phyloP scores from a whole-genome alignment of 306 rosid genomes.

The Psophocarpus tetragonolobus region DNA sequence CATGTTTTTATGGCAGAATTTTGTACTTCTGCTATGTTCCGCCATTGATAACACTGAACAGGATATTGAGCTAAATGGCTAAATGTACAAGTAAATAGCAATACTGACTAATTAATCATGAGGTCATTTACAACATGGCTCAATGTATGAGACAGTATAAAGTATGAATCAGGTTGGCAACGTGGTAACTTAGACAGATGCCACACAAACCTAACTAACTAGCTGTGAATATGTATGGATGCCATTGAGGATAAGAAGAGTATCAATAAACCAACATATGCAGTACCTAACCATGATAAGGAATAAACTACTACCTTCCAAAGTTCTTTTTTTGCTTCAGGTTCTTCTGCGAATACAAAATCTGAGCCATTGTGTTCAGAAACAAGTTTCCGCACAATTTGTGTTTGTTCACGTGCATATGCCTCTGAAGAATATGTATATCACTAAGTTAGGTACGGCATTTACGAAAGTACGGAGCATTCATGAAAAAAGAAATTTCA shows the following conservation, averaged over 20 bases:
- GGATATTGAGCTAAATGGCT: conserved; percentile 31
- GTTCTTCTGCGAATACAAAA: conserved; percentile 91
- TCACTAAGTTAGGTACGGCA: conserved; percentile 11
- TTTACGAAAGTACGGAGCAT: conserved; percentile 12
- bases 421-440: conserved; percentile 62
- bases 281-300: conserved; percentile 1
- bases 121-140: conserved; percentile 19
- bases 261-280: conserved; percentile 8
- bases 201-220: conserved; percentile 11
- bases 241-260: neutral
- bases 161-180: conserved; percentile 11
- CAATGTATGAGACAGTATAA: conserved; percentile 19
- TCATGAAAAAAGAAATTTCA: conserved; percentile 8
- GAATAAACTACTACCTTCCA: conserved; percentile 68
- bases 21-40: no score
- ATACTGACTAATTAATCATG: conserved; percentile 9
- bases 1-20: no score
- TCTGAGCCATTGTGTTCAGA: conserved; percentile 91
- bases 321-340: conserved; percentile 80
- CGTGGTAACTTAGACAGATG: neutral
- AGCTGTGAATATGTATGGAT: neutral
- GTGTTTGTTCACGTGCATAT: conserved; percentile 89
- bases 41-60: no score
- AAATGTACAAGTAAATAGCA: conserved; percentile 28
- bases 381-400: conserved; percentile 78